phyloP scores from a whole-genome alignment of 2,329 filamentous ascomycete genomes.

The Pseudogymnoascus sp. region DNA sequence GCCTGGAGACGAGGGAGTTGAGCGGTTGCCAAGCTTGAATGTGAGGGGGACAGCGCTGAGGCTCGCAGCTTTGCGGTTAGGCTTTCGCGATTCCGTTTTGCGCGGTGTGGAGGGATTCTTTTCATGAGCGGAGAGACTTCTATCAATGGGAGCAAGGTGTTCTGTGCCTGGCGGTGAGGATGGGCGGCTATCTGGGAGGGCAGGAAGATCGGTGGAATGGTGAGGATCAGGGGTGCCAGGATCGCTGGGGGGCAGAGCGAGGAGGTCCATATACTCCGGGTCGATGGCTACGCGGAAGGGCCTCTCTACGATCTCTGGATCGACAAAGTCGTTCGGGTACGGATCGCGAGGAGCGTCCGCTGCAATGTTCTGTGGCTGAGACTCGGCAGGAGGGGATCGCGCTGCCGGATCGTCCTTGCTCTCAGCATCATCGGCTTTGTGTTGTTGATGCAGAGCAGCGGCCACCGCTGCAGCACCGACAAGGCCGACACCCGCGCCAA shows the following conservation, averaged over 20 bases:
- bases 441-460: conserved; percentile 30
- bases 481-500: conserved; percentile 61
- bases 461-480: conserved; percentile 38
- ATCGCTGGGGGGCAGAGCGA: conserved; percentile 54
- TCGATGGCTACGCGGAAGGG: conserved; percentile 58
- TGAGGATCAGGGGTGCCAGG: conserved; percentile 39
- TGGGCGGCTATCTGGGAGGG: conserved; percentile 52
- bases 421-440: conserved; percentile 27
- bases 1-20: conserved; percentile 36
- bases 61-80: conserved; percentile 28
- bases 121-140: not conserved
- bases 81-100: not conserved
- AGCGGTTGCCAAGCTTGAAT: conserved; percentile 38
- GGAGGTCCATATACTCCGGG: conserved; percentile 55
- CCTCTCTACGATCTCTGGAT: conserved; percentile 50
- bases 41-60: conserved; percentile 48
- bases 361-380: conserved; percentile 4
- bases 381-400: conserved; percentile 2
- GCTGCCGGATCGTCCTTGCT: conserved; percentile 19
- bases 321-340: conserved; percentile 33
- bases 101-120: not conserved
- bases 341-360: not conserved
- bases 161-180: conserved; percentile 36
- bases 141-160: conserved; percentile 34
- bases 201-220: conserved; percentile 37